Evolutionary conservation across 2,329 filamentous ascomycete species (phyloP).

Genomic region (Botrytis aclada): DNA sequence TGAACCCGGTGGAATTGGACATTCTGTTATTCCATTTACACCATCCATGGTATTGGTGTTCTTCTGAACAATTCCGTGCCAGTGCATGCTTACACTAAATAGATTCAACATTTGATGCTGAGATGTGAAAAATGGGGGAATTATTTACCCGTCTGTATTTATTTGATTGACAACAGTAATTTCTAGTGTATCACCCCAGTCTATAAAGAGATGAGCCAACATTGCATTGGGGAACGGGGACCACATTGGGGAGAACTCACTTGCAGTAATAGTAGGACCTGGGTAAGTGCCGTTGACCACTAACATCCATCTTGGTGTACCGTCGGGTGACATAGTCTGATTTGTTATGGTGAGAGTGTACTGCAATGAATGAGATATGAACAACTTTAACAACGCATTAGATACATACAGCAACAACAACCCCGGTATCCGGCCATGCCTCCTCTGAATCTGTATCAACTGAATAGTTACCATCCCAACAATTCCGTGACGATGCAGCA

Average conservation of each 20-base stretch:
- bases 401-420: neutral
- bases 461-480: neutral
- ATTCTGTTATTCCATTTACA: neutral
- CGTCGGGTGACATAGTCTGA: neutral
- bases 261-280: neutral
- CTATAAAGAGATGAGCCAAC: neutral
- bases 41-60: neutral
- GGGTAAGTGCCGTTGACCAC: neutral
- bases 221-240: neutral
- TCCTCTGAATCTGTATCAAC: neutral
- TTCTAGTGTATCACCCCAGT: neutral
- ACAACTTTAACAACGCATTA: neutral
- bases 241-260: neutral
- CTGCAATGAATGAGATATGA: neutral
- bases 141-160: neutral
- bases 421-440: neutral
- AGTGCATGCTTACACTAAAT: neutral
- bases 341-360: neutral
- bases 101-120: neutral
- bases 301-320: neutral
- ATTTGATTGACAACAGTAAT: neutral
- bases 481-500: neutral
- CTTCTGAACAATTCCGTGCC: neutral
- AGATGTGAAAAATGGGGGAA: neutral
- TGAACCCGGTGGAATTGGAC: neutral